Percentiles rank a stretch among this genome's conserved stretches.
These are phyloP conservation scores for Aspergillus arachidicola DNA, from an alignment of 2,329 filamentous ascomycete species.

Conservation along the genomic window DNA sequence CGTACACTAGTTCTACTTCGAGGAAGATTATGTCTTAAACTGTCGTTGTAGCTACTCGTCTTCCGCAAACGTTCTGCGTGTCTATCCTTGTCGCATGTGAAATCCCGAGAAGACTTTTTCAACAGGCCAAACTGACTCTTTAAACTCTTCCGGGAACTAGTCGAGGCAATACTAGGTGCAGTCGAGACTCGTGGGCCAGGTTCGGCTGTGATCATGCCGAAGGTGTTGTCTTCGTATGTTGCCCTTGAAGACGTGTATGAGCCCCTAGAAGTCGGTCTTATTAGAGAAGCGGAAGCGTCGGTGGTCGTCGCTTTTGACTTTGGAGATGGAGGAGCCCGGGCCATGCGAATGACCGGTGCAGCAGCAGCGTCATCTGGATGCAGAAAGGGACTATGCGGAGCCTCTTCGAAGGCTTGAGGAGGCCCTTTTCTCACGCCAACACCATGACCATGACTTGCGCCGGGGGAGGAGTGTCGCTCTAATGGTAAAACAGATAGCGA, in stretches of 20 bases:
- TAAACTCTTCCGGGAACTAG: constrained; percentile 43
- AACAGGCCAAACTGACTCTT: constrained; percentile 38
- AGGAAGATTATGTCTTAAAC: constrained; percentile 34
- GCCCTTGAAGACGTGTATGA: constrained; percentile 39
- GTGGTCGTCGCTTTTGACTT: constrained; percentile 63
- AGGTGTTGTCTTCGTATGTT: constrained; percentile 37
- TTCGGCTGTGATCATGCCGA: constrained; percentile 45
- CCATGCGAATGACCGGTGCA: constrained; percentile 76
- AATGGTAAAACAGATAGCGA: constrained; percentile 34
- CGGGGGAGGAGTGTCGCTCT: constrained; percentile 19
- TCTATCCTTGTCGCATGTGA: constrained; percentile 38
- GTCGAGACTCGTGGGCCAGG: constrained; percentile 42
- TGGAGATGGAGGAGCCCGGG: constrained; percentile 76
- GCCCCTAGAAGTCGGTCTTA: constrained; percentile 39
- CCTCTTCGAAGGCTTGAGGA: constrained; percentile 58
- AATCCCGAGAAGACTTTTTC: constrained; percentile 41
- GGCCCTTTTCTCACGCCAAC: constrained; percentile 76
- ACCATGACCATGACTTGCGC: constrained; percentile 34
- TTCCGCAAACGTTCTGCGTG: constrained; percentile 37
- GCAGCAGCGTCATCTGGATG: constrained; percentile 60
- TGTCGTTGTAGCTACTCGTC: constrained; percentile 37
- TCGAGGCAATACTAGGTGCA: constrained; percentile 43
- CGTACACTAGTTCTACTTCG: constrained; percentile 43
- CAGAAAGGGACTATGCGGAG: constrained; percentile 52
- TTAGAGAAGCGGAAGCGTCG: constrained; percentile 27